Base-by-base conservation (phyloP, 2,329 filamentous ascomycete genomes). In the Aspergillus phoenicis region DNA sequence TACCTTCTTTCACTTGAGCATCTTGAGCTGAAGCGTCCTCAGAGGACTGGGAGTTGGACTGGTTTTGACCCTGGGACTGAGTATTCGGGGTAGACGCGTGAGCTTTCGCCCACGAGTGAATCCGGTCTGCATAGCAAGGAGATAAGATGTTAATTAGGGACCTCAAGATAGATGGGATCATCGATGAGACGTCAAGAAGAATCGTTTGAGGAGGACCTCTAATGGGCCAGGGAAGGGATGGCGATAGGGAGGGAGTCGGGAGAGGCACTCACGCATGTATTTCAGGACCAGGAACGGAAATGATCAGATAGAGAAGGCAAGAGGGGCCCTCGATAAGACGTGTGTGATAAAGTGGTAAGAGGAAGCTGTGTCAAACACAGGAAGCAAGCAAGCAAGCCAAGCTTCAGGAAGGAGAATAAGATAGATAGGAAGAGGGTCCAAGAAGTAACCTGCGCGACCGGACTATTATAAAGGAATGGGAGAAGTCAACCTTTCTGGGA, bases 21-120 rank as follows among this genome's bases (percentile, higher is more conserved):
- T 74, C 49, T 59, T 69, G 65, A 11, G 49, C 43, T 22, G 59
- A 26, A 24, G 60, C 45, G 26, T 66, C 55, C 38, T 61, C 52
- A 5, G 62, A 55, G 39, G 49, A 53, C 30, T 59, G 43, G 26
- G 28, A 38, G 11, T 58, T 54, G 33, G 39, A 33, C 48, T 53
- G 47, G 17, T 49, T 38, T 15, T 51, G 43, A 43, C 43, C 28
- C 24, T 58, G 49, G 26, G 51, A 17, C 30, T 62, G 57, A 36
- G 63, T 51, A 60, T 52, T 67, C 52, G 56, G 60, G 62, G 66
- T 66, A 36, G 70, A 71, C 22, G 73, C 73, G 73, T 75, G 73
- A 75, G 73, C 73, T 75, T 75, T 75, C 73, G 73, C 73, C 73
- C 73, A 75, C 73, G 73, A 75, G 62, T 71, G 67, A 72, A 75